Conservation (phyloP, 2,329 filamentous ascomycete species). For the Pseudogymnoascus sp. region DNA sequence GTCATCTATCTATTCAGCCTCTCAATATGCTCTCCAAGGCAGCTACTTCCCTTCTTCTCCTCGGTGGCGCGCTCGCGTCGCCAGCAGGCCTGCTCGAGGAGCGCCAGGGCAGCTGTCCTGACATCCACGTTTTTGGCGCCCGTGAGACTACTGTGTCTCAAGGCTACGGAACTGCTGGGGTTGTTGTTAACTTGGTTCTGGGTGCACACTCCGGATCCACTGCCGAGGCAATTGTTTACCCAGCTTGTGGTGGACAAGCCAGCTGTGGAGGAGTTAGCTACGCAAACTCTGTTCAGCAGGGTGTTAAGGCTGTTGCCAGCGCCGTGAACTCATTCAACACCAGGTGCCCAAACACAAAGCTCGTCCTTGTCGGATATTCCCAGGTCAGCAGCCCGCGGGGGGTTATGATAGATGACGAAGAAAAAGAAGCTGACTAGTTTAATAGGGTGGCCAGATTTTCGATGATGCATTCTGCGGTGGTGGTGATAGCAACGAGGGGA, state of each 20-base stretch:
- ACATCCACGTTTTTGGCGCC: slow-evolving; percentile 44
- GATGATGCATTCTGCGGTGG: slow-evolving; percentile 57
- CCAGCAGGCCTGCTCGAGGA: slow-evolving; percentile 4
- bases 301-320: slow-evolving; percentile 50
- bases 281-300: slow-evolving; percentile 49
- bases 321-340: slow-evolving; percentile 53
- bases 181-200: slow-evolving; percentile 44
- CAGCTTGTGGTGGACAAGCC: slow-evolving; percentile 55
- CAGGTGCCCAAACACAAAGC: slow-evolving; percentile 48
- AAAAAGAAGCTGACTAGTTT: slow-evolving; percentile 9
- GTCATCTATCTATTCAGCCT: background rate
- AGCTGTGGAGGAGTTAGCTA: slow-evolving; percentile 54
- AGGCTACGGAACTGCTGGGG: slow-evolving; percentile 45
- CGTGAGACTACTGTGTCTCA: slow-evolving; percentile 41
- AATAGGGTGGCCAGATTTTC: slow-evolving; percentile 53
- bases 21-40: slow-evolving; percentile 9
- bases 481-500: slow-evolving; percentile 39
- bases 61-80: background rate
- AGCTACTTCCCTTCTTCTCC: slow-evolving; percentile 3
- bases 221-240: slow-evolving; percentile 49
- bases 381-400: slow-evolving; percentile 36
- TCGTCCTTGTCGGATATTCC: slow-evolving; percentile 57
- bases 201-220: slow-evolving; percentile 43
- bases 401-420: background rate
- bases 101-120: slow-evolving; percentile 31